phyloP scores from a whole-genome alignment of 768 basidiomycete species.

The Pisolithus orientalis region DNA sequence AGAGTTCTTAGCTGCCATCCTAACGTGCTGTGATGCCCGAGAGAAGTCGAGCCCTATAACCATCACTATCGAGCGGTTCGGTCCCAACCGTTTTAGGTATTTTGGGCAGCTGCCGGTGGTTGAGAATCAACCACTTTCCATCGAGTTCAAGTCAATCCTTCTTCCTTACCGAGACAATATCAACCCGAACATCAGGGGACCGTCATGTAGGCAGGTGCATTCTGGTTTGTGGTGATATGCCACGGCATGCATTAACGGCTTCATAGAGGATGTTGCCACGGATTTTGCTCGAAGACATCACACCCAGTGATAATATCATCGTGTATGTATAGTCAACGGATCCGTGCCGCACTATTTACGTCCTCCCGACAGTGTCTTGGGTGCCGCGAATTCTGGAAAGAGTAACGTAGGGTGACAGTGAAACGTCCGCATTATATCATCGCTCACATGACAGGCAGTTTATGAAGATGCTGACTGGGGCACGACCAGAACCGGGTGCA shows the following conservation, averaged over 20 bases:
- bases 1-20: too few species aligned
- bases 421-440: background rate
- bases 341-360: background rate
- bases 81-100: background rate
- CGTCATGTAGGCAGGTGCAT: too few species aligned
- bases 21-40: too few species aligned
- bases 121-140: too few species aligned
- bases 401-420: background rate
- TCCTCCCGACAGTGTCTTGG: background rate
- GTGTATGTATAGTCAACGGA: background rate
- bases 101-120: background rate
- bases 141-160: background rate
- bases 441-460: background rate
- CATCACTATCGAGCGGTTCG: background rate
- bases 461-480: background rate
- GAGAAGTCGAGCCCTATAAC: background rate
- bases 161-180: background rate
- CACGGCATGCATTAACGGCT: too few species aligned
- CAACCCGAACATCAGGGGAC: too few species aligned
- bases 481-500: background rate
- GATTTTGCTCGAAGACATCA: background rate
- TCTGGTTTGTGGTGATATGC: too few species aligned
- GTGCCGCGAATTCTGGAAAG: background rate
- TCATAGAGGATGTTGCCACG: background rate
- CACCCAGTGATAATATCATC: background rate